Evolutionary conservation across 257 asterid species (phyloP).

Genomic region (Phtheirospermum japonicum): DNA sequence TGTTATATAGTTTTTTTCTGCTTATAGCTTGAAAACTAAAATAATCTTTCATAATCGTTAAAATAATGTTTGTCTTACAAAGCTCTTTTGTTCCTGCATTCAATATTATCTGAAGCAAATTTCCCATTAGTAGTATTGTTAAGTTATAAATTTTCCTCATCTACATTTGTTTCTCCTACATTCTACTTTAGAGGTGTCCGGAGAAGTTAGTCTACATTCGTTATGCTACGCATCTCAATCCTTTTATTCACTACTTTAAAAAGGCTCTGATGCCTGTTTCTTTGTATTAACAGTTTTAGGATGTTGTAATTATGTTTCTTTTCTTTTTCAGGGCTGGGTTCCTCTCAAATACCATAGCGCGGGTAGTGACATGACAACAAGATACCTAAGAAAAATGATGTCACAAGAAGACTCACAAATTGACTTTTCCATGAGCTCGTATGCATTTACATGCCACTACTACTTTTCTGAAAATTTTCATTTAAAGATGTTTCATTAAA

Average conservation of each 20-base stretch:
- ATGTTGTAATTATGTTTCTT: not conserved
- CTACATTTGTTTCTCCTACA: not conserved
- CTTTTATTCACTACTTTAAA: not conserved
- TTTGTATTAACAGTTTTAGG: constrained; percentile 9
- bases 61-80: not conserved
- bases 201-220: not conserved
- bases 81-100: not conserved
- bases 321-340: constrained; percentile 61
- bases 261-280: constrained; percentile 5
- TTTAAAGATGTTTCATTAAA: constrained; percentile 8
- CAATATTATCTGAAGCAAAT: not conserved
- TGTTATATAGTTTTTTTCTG: not conserved
- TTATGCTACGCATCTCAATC: not conserved
- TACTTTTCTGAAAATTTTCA: constrained; percentile 16
- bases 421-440: constrained; percentile 72
- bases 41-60: not conserved
- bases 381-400: constrained; percentile 48
- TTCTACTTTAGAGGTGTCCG: constrained; percentile 5
- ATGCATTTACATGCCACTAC: constrained; percentile 29
- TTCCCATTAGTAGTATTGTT: not conserved
- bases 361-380: constrained; percentile 52
- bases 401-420: constrained; percentile 46
- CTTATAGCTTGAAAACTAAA: not conserved
- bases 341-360: constrained; percentile 62
- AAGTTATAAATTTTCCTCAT: not conserved